phyloP scores from a whole-genome alignment of 2,329 filamentous ascomycete genomes.

The Trichoderma sp. region DNA sequence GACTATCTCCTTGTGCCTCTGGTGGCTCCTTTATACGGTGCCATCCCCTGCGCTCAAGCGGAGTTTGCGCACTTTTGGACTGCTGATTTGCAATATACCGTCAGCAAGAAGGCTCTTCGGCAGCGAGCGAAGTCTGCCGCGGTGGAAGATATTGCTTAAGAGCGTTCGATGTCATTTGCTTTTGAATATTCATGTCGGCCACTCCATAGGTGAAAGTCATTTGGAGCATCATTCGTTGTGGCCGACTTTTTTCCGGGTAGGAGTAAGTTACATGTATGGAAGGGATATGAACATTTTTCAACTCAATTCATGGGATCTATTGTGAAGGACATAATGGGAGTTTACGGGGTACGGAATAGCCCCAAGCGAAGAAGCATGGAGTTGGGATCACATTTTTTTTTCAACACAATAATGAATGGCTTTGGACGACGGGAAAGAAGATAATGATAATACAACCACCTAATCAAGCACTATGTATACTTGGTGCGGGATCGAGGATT shows the following conservation, averaged over 20 bases:
- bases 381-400: not conserved
- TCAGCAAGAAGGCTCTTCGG: constrained; percentile 60
- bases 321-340: not conserved
- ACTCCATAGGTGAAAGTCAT: not conserved
- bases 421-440: not conserved
- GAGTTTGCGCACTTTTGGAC: constrained; percentile 69
- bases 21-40: constrained; percentile 65
- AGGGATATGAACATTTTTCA: not conserved
- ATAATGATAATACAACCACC: not conserved
- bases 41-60: constrained; percentile 65
- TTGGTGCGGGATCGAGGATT: not conserved
- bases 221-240: not conserved
- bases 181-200: not conserved
- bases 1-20: constrained; percentile 66
- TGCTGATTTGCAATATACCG: constrained; percentile 64
- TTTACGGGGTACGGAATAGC: not conserved
- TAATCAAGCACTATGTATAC: not conserved
- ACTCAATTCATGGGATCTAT: not conserved
- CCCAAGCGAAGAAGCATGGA: not conserved
- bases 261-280: not conserved
- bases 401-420: not conserved
- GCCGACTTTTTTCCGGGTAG: not conserved
- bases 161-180: not conserved
- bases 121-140: constrained; percentile 46
- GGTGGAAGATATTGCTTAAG: constrained; percentile 42